A percentile compares a stretch with the other conserved stretches of the same genome.
These are phyloP conservation scores for Aureobasidium zeae DNA, from an alignment of 2,329 filamentous ascomycete species.

Conservation along the genomic window DNA sequence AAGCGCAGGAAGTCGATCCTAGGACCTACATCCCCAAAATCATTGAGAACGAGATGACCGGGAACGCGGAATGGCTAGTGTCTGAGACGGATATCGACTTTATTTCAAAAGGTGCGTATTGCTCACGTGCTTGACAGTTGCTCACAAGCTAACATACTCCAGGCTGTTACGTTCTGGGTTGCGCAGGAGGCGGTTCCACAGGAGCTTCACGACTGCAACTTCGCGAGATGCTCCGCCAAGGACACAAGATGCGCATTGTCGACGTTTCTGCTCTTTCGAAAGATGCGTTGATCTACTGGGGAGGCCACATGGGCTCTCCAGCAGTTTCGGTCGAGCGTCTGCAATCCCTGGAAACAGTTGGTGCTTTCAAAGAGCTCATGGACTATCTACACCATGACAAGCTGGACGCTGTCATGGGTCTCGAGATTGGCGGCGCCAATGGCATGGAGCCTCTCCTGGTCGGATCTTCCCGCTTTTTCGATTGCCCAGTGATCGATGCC, in stretches of 20 bases:
- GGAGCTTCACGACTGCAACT: slow-evolving; percentile 45
- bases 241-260: slow-evolving; percentile 44
- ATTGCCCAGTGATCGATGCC: slow-evolving; percentile 35
- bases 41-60: slow-evolving; percentile 34
- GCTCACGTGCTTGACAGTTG: not conserved
- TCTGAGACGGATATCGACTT: slow-evolving; percentile 50
- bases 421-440: slow-evolving; percentile 61
- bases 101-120: slow-evolving; percentile 38
- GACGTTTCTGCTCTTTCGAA: slow-evolving; percentile 43
- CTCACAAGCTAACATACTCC: not conserved
- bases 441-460: slow-evolving; percentile 51
- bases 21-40: slow-evolving; percentile 38
- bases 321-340: slow-evolving; percentile 54
- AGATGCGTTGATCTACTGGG: slow-evolving; percentile 45
- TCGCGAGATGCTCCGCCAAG: slow-evolving; percentile 42
- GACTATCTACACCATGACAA: slow-evolving; percentile 37
- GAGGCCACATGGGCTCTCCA: slow-evolving; percentile 50
- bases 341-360: slow-evolving; percentile 43
- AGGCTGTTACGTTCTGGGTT: slow-evolving; percentile 52
- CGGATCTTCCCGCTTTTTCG: slow-evolving; percentile 44
- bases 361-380: slow-evolving; percentile 38
- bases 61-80: slow-evolving; percentile 45
- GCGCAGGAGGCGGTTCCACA: slow-evolving; percentile 50
- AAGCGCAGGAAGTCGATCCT: slow-evolving; percentile 19
- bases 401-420: slow-evolving; percentile 50